phyloP scores from a whole-genome alignment of 148 eudicot genomes.

The Persicaria maculosa region DNA sequence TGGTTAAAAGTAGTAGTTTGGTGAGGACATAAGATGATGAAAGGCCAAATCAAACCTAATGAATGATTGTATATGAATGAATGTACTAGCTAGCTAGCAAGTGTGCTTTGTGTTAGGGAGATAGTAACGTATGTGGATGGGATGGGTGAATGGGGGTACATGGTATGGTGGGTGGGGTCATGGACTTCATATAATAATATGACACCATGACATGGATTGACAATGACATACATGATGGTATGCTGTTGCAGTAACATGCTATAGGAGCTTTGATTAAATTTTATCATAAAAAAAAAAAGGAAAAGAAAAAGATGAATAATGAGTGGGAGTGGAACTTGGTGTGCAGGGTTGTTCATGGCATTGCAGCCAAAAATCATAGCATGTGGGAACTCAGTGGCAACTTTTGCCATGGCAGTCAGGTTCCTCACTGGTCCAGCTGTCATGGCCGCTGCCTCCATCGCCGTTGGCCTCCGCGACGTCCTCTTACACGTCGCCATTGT shows the following conservation, averaged over 20 bases:
- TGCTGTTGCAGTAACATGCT: neutral
- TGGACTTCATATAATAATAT: neutral
- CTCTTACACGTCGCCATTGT: slow-evolving; percentile 20
- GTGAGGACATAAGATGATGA: neutral
- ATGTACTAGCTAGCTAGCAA: neutral
- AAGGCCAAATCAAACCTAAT: neutral
- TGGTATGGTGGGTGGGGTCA: slow-evolving; percentile 12
- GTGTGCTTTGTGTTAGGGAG: neutral
- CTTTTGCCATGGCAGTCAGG: slow-evolving; percentile 19
- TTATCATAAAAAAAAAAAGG: neutral
- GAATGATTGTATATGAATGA: neutral
- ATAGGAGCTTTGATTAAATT: neutral
- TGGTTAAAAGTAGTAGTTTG: neutral
- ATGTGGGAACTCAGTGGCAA: slow-evolving; percentile 20
- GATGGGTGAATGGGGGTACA: slow-evolving; percentile 12
- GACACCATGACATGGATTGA: slow-evolving; percentile 12
- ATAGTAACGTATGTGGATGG: neutral
- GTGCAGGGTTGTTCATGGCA: slow-evolving; percentile 22
- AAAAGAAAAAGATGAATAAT: neutral
- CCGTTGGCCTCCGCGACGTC: slow-evolving; percentile 17
- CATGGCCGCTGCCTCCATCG: slow-evolving; percentile 20
- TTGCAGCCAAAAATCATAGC: slow-evolving; percentile 21
- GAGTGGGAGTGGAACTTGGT: neutral
- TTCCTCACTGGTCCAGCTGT: slow-evolving; percentile 20
- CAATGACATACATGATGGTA: slow-evolving; percentile 8